Evolutionary conservation across 2,329 filamentous ascomycete species (phyloP).

Genomic region (Penicillium sp.): DNA sequence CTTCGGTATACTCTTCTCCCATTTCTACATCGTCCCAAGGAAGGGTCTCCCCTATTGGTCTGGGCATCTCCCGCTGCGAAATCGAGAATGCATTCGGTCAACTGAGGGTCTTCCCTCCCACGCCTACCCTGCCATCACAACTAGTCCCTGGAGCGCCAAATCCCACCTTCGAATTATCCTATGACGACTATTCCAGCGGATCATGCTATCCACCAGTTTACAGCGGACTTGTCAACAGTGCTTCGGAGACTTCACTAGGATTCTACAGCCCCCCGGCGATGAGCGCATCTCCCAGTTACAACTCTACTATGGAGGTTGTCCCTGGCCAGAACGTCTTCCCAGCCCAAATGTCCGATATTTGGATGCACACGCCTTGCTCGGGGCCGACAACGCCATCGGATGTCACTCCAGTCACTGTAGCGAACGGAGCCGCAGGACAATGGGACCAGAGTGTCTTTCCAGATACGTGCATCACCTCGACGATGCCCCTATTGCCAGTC

Average conservation of each 20-base stretch:
- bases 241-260: conserved; percentile 27
- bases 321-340: conserved; percentile 14
- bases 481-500: conserved; percentile 1
- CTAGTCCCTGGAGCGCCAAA: conserved; percentile 10
- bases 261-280: conserved; percentile 26
- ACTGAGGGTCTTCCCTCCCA: conserved; percentile 22
- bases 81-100: conserved; percentile 26
- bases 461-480: neutral
- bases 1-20: conserved; percentile 26
- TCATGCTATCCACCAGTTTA: conserved; percentile 28
- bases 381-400: conserved; percentile 22
- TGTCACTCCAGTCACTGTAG: neutral
- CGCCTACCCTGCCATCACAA: conserved; percentile 27
- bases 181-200: conserved; percentile 20
- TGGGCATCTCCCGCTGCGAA: conserved; percentile 35
- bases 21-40: conserved; percentile 18
- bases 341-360: conserved; percentile 22
- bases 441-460: conserved; percentile 19
- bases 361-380: conserved; percentile 29
- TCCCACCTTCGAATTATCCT: conserved; percentile 22
- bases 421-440: conserved; percentile 16
- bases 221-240: conserved; percentile 18
- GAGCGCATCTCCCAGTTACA: conserved; percentile 29
- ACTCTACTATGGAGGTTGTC: conserved; percentile 20
- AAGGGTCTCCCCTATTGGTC: conserved; percentile 24